Conservation (phyloP, 2,329 filamentous ascomycete genomes). For the Calonectria pseudoreteaudii region DNA sequence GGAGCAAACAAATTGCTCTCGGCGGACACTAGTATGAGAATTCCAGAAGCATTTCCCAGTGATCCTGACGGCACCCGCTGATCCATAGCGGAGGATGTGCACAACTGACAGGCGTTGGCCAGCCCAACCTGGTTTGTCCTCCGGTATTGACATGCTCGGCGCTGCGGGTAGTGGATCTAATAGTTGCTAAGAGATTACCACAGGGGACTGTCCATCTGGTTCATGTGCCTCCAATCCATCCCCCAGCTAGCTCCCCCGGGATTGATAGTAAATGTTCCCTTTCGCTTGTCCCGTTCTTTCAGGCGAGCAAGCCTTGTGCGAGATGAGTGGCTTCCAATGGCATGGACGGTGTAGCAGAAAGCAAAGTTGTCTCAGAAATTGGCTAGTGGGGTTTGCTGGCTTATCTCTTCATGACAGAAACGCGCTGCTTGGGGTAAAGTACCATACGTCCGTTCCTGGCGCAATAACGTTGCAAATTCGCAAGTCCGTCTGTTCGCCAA, state of each 20-base stretch:
- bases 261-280: slow-evolving; percentile 1
- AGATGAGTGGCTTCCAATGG: slow-evolving; percentile 13
- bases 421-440: background rate
- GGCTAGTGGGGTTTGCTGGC: slow-evolving; percentile 18
- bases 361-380: slow-evolving; percentile 25
- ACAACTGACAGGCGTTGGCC: slow-evolving; percentile 18
- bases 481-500: slow-evolving; percentile 3
- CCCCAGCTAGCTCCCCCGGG: background rate
- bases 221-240: background rate
- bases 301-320: background rate
- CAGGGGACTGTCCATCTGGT: slow-evolving; percentile 15
- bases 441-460: background rate
- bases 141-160: background rate
- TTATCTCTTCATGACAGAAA: slow-evolving; percentile 12
- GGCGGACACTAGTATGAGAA: slow-evolving; percentile 15
- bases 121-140: slow-evolving; percentile 4
- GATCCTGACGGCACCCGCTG: slow-evolving; percentile 21
- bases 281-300: background rate
- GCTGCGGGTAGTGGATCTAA: slow-evolving; percentile 21
- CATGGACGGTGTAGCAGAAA: background rate
- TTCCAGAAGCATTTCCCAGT: slow-evolving; percentile 39
- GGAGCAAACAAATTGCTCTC: slow-evolving; percentile 31
- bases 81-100: slow-evolving; percentile 18
- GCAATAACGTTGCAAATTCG: slow-evolving; percentile 19
- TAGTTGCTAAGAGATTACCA: slow-evolving; percentile 23